Percentiles rank a stretch among this genome's conserved stretches.
Evolutionary conservation across 306 rosid species (phyloP).

Genomic region (Pueraria montana): DNA sequence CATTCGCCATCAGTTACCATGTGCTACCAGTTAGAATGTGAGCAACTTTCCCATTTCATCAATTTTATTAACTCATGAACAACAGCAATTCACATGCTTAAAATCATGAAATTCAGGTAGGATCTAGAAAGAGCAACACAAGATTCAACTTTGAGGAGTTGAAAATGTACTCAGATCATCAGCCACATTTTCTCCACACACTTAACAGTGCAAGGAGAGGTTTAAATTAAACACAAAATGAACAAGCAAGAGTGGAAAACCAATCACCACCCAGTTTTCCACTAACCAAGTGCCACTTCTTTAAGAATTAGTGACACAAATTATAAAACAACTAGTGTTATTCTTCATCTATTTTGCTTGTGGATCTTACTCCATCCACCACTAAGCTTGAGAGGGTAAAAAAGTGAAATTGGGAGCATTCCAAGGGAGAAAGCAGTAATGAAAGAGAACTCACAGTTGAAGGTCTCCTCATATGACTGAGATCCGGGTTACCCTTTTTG

Average conservation of each 20-base stretch:
- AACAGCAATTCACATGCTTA: slow-evolving; percentile 33
- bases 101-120: slow-evolving; percentile 37
- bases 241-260: neutral
- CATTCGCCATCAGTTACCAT: slow-evolving; percentile 39
- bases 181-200: slow-evolving; percentile 40
- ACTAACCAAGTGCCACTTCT: neutral
- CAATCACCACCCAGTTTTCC: slow-evolving; percentile 28
- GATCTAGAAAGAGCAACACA: slow-evolving; percentile 28
- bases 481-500: slow-evolving; percentile 60
- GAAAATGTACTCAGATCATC: slow-evolving; percentile 38
- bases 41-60: slow-evolving; percentile 36
- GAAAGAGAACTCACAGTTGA: slow-evolving; percentile 61
- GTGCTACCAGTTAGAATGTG: neutral
- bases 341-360: slow-evolving; percentile 34
- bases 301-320: neutral
- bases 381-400: neutral
- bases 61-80: slow-evolving; percentile 29
- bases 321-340: neutral
- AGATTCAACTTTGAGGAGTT: slow-evolving; percentile 9
- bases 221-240: neutral
- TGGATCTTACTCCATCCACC: slow-evolving; percentile 48
- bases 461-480: slow-evolving; percentile 71
- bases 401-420: neutral
- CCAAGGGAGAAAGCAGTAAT: neutral
- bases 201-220: slow-evolving; percentile 22